Evolutionary conservation across 225 moss, liverwort and hornwort species (phyloP).

Genomic region (Bryoerythrophyllum caledonicum): DNA sequence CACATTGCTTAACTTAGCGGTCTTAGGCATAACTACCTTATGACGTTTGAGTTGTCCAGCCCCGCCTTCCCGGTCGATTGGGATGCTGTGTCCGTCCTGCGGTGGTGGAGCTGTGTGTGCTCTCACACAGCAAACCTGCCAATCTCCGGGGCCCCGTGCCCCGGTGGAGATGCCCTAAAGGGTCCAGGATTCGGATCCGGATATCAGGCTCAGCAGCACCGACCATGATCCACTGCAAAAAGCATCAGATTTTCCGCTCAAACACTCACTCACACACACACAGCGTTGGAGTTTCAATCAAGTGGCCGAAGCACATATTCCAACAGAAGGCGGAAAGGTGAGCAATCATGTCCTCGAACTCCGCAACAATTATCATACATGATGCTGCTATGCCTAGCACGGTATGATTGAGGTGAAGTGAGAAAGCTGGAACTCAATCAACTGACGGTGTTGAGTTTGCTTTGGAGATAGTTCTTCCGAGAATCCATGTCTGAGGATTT

Average conservation of each 20-base stretch:
- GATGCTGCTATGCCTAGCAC: too few relatives aligned
- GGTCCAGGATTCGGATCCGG: background rate
- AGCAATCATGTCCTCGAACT: background rate
- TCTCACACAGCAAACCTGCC: too few relatives aligned
- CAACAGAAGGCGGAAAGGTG: background rate
- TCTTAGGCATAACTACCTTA: too few relatives aligned
- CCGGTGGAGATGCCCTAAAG: too few relatives aligned
- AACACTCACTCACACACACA: too few relatives aligned
- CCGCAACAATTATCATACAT: background rate
- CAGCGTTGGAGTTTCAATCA: background rate
- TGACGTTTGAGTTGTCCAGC: too few relatives aligned
- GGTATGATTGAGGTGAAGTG: background rate
- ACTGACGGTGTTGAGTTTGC: background rate
- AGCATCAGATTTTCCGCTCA: background rate
- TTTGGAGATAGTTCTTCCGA: background rate
- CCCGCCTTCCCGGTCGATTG: too few relatives aligned
- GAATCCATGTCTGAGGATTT: background rate
- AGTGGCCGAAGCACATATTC: background rate
- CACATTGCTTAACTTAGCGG: too few relatives aligned
- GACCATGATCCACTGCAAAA: background rate
- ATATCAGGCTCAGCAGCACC: background rate
- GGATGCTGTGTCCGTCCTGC: too few relatives aligned
- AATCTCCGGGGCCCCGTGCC: too few relatives aligned
- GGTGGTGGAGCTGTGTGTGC: too few relatives aligned
- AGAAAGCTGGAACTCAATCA: too few relatives aligned